Evolutionary conservation across 1,139 yeast species (phyloP).

Genomic region (Groenewaldozyma sp.): DNA sequence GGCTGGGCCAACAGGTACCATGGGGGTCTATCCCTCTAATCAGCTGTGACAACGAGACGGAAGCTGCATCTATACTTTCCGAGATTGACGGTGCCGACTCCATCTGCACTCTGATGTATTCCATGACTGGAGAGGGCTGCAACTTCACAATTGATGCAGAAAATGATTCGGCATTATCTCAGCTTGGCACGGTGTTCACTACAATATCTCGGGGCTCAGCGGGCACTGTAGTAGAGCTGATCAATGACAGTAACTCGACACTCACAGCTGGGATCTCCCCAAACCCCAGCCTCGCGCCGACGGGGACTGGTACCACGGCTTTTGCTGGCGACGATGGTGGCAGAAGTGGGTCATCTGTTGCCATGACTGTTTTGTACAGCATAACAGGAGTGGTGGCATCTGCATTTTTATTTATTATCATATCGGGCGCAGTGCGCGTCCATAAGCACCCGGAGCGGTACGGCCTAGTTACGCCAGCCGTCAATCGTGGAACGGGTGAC

Average conservation of each 20-base stretch:
- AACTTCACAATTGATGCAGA: conserved; percentile 16
- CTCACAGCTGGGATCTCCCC: conserved; percentile 17
- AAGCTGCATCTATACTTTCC: conserved; percentile 20
- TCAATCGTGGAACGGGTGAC: conserved; percentile 7
- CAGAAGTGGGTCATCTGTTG: conserved; percentile 18
- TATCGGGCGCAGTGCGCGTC: conserved; percentile 29
- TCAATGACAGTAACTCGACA: conserved; percentile 12
- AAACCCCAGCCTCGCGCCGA: conserved; percentile 8
- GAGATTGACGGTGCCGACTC: conserved; percentile 19
- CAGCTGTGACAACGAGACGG: conserved; percentile 22
- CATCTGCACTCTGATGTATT: conserved; percentile 26
- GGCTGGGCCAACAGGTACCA: conserved; percentile 9
- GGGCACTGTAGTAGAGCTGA: conserved; percentile 17
- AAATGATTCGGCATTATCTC: conserved; percentile 17
- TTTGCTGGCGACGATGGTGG: conserved; percentile 6
- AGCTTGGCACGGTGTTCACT: conserved; percentile 27
- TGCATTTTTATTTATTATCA: conserved; percentile 25
- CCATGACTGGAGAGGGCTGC: conserved; percentile 21
- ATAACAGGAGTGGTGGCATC: conserved; percentile 27
- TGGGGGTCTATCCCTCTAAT: conserved; percentile 22
- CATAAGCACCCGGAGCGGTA: conserved; percentile 32
- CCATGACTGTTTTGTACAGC: conserved; percentile 27
- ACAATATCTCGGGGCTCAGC: conserved; percentile 20
- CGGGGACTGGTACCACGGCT: background rate
- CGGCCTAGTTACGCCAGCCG: conserved; percentile 20